These are phyloP conservation scores for Fusarium pseudoanthophilum DNA, from an alignment of 2,329 filamentous ascomycete genomes.

Conservation along the genomic window DNA sequence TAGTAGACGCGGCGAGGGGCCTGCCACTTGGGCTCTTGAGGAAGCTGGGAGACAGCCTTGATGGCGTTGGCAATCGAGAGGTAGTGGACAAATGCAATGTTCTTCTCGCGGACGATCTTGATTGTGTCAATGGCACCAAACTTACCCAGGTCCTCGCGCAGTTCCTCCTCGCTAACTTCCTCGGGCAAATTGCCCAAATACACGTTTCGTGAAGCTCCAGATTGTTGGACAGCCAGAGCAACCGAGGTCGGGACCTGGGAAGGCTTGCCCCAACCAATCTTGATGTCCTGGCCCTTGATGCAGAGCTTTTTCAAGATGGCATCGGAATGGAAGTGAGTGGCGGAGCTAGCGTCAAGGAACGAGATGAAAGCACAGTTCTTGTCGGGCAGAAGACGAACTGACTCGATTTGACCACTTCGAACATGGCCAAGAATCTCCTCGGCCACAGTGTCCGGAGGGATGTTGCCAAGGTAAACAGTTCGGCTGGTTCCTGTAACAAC, in stretches of 20 bases:
- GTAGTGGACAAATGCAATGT: slow-evolving; percentile 97
- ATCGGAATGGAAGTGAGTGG: slow-evolving; percentile 99
- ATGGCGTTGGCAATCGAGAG: slow-evolving; percentile 97
- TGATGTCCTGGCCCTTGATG: slow-evolving; percentile 98
- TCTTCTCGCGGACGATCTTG: slow-evolving; percentile 98
- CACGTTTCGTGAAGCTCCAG: slow-evolving; percentile 94
- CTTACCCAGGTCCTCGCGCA: slow-evolving; percentile 94
- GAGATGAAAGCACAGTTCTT: slow-evolving; percentile 99
- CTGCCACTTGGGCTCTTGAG: slow-evolving; percentile 97
- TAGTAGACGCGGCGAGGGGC: slow-evolving; percentile 96
- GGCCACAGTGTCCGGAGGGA: slow-evolving; percentile 95
- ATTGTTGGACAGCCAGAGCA: slow-evolving; percentile 96
- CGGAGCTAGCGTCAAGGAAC: slow-evolving; percentile 96
- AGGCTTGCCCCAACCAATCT: slow-evolving; percentile 99
- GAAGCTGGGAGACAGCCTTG: slow-evolving; percentile 96
- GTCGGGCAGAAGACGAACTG: slow-evolving; percentile 94
- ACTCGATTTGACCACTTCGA: slow-evolving; percentile 97
- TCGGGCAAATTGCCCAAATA: slow-evolving; percentile 95
- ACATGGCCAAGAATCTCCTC: slow-evolving; percentile 98
- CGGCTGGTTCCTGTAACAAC: slow-evolving; percentile 91
- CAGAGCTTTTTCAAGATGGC: slow-evolving; percentile 99
- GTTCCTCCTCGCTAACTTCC: slow-evolving; percentile 88
- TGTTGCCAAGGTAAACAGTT: slow-evolving; percentile 97
- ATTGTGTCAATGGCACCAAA: slow-evolving; percentile 97
- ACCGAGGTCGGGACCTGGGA: slow-evolving; percentile 98